Conservation (phyloP, 768 basidiomycete species). For the Rhodosporidiobolus odoratus region DNA sequence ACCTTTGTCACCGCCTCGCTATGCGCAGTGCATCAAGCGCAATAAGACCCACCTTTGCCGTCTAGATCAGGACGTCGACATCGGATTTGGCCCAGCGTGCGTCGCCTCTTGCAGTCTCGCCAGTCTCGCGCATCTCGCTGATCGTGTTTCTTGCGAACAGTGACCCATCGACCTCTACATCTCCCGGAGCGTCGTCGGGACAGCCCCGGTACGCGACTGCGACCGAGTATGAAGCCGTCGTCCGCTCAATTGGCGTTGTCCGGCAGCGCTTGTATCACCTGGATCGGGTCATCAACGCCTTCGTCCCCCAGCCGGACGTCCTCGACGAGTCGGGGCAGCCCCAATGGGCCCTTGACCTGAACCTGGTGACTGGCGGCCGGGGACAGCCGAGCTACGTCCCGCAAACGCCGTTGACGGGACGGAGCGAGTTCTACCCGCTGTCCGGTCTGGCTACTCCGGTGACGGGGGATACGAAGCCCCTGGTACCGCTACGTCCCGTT, state of each 20-base stretch:
- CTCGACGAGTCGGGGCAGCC: conserved; percentile 14
- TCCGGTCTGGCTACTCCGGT: not conserved
- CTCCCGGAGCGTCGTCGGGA: not conserved
- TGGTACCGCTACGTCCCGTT: not conserved
- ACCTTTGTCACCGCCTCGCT: too few relatives aligned
- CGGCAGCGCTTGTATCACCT: conserved; percentile 29
- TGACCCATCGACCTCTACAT: not conserved
- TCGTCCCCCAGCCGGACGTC: conserved; percentile 9
- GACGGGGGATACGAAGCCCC: not conserved
- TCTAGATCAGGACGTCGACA: conserved; percentile 19
- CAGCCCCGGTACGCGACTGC: conserved; percentile 12
- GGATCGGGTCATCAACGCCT: conserved; percentile 21
- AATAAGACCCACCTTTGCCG: conserved; percentile 23
- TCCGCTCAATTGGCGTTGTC: conserved; percentile 17
- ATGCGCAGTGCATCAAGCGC: conserved; percentile 26
- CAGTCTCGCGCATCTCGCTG: too few relatives aligned
- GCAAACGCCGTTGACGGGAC: not conserved
- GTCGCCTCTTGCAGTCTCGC: too few relatives aligned
- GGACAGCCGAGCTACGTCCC: not conserved
- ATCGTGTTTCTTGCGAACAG: not conserved
- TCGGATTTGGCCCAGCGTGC: conserved; percentile 6
- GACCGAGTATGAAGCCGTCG: conserved; percentile 24
- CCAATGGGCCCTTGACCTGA: conserved; percentile 15
- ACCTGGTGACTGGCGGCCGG: not conserved
- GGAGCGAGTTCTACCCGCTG: not conserved